Conservation (phyloP, 2,329 filamentous ascomycete species). For the Claviceps capensis region DNA sequence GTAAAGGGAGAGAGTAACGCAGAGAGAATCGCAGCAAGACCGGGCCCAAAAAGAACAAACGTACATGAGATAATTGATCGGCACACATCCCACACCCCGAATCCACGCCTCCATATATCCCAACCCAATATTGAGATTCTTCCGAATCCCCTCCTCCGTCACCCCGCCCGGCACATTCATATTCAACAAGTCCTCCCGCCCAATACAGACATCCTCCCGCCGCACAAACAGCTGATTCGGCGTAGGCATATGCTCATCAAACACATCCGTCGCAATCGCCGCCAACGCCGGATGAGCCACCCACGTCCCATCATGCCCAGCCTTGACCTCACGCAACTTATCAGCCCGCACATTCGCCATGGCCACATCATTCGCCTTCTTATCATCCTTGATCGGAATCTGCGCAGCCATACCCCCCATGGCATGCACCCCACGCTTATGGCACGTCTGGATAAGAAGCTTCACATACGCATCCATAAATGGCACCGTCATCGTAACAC, state of each 20-base stretch:
- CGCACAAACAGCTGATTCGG: conserved; percentile 91
- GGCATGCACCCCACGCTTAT: conserved; percentile 90
- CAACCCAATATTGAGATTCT: conserved; percentile 94
- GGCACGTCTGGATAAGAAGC: conserved; percentile 95
- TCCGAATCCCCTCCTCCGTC: conserved; percentile 88
- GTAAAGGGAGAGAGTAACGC: no score
- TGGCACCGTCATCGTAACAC: conserved; percentile 93
- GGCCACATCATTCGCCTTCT: conserved; percentile 78
- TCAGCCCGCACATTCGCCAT: conserved; percentile 90
- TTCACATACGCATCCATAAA: conserved; percentile 98
- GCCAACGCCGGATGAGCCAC: conserved; percentile 93
- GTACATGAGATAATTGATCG: conserved; percentile 91
- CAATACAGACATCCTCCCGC: conserved; percentile 77
- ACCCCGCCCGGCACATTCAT: conserved; percentile 92
- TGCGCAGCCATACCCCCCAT: conserved; percentile 99
- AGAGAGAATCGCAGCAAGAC: no score
- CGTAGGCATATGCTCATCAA: conserved; percentile 97
- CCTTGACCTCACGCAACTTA: conserved; percentile 89
- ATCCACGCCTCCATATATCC: conserved; percentile 99
- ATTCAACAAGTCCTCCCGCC: conserved; percentile 83
- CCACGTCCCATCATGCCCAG: conserved; percentile 94
- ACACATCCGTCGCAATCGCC: conserved; percentile 74
- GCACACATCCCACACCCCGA: conserved; percentile 85
- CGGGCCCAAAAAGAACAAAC: no score
- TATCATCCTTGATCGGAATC: conserved; percentile 95